These are phyloP conservation scores for Hypoxylon intermedium DNA, from an alignment of 495 filamentous ascomycete genomes.

Conservation along the genomic window DNA sequence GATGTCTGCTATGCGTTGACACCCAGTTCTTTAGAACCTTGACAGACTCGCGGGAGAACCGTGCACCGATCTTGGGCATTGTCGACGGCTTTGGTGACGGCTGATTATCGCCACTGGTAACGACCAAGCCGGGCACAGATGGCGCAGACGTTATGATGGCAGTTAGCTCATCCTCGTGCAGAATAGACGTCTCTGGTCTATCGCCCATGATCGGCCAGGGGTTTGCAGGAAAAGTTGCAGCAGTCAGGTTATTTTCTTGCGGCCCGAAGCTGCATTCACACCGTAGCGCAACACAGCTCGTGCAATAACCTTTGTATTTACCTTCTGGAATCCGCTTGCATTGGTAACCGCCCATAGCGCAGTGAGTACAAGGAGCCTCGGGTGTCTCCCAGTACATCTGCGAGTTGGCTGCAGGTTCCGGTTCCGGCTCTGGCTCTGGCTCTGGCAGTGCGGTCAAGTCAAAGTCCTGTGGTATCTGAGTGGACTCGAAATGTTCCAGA, in stretches of 20 bases:
- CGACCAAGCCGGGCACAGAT: slow-evolving; percentile 58
- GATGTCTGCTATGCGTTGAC: slow-evolving; percentile 72
- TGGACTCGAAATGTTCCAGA: slow-evolving; percentile 52
- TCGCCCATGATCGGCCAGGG: slow-evolving; percentile 56
- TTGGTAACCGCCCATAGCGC: slow-evolving; percentile 69
- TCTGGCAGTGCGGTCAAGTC: slow-evolving; percentile 21
- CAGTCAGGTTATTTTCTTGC: slow-evolving; percentile 36
- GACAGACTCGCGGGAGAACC: slow-evolving; percentile 75
- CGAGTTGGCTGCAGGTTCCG: slow-evolving; percentile 32
- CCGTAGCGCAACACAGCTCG: slow-evolving; percentile 77
- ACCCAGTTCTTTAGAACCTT: slow-evolving; percentile 82
- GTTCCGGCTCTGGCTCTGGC: neutral
- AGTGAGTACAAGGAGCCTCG: slow-evolving; percentile 71
- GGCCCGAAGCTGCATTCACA: slow-evolving; percentile 72
- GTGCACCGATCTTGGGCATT: slow-evolving; percentile 58
- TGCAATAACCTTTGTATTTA: slow-evolving; percentile 72
- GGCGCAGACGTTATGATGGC: slow-evolving; percentile 49
- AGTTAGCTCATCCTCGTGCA: slow-evolving; percentile 57
- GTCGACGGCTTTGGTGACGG: slow-evolving; percentile 23
- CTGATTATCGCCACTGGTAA: slow-evolving; percentile 48
- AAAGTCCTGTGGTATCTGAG: slow-evolving; percentile 34
- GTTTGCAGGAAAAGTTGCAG: slow-evolving; percentile 50
- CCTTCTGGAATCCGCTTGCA: slow-evolving; percentile 78
- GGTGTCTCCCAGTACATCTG: slow-evolving; percentile 50
- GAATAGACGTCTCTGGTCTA: slow-evolving; percentile 50